These are phyloP conservation scores for Cladosporium colombiae DNA, from an alignment of 2,329 filamentous ascomycete genomes.

Conservation along the genomic window DNA sequence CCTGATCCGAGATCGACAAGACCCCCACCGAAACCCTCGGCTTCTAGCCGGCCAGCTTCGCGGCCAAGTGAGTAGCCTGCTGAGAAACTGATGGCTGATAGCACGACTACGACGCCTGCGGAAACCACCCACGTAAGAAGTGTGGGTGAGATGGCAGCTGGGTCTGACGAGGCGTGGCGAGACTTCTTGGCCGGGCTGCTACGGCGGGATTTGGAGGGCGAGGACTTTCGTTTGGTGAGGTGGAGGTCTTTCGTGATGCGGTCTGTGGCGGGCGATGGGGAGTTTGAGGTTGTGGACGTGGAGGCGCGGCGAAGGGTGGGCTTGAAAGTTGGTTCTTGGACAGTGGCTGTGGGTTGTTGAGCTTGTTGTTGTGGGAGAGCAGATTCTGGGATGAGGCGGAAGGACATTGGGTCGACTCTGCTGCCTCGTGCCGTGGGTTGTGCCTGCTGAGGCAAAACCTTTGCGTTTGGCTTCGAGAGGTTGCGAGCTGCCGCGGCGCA, in stretches of 20 bases:
- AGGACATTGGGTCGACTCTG: slow-evolving; percentile 52
- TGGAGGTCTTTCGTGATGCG: slow-evolving; percentile 20
- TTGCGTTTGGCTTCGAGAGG: slow-evolving; percentile 58
- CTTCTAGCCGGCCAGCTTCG: slow-evolving; percentile 59
- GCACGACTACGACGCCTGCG: slow-evolving; percentile 64
- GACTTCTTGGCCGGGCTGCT: slow-evolving; percentile 45
- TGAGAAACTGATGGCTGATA: slow-evolving; percentile 65
- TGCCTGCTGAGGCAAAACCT: slow-evolving; percentile 41
- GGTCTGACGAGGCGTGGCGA: slow-evolving; percentile 37
- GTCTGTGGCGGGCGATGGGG: slow-evolving; percentile 24
- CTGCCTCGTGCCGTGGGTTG: slow-evolving; percentile 31
- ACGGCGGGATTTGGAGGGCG: slow-evolving; percentile 33
- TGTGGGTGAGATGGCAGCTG: slow-evolving; percentile 55
- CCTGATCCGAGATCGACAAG: slow-evolving; percentile 28
- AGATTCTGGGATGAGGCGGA: slow-evolving; percentile 63
- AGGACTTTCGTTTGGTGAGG: slow-evolving; percentile 47
- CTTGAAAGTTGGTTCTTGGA: slow-evolving; percentile 37
- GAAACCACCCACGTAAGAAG: slow-evolving; percentile 67
- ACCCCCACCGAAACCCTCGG: slow-evolving; percentile 23
- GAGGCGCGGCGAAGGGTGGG: slow-evolving; percentile 39
- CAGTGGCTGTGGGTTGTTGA: slow-evolving; percentile 23
- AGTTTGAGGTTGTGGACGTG: slow-evolving; percentile 32
- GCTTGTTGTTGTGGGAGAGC: slow-evolving; percentile 42
- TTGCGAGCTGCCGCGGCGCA: slow-evolving; percentile 87
- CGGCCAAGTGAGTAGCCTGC: slow-evolving; percentile 64